Base-by-base conservation (phyloP, 2,329 filamentous ascomycete genomes). In the Alternaria panax region DNA sequence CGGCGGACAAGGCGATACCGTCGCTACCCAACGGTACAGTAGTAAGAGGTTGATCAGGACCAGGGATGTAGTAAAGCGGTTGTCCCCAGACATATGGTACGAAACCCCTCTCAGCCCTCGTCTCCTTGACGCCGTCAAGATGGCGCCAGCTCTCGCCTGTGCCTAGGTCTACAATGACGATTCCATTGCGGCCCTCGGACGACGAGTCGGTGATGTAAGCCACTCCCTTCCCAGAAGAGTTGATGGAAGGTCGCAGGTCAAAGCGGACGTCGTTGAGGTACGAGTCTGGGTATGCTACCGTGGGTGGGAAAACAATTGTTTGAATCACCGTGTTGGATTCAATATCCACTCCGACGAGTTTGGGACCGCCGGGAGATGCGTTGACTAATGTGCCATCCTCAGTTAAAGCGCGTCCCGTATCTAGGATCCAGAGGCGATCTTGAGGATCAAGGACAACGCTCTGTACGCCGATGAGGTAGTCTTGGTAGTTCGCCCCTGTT, bases 221-320 rank as follows among this genome's bases (percentile, higher is more conserved):
- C 14, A 85, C 66, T 18, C 83, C 83, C 27, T 80, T 63, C 3
- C 82, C 82, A 2, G 77, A 76, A 14, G 71, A 60, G 0, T 80
- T 81, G 7, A 82, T 32, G 18, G 70, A 67, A 3, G 79, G 51
- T 14, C 79, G 78, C n/a, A 85, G 76, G 63, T 86, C 83, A 70
- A 86, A 83, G 50, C 84, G 81, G 8, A 86, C 75, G 60, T 86
- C 84, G 66, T 86, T 86, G 34, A 84, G 78, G 61, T 86, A 86
- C 16, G 78, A 82, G 63, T 83, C 81, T 12, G 80, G 62, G 51
- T 78, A 82, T 6, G 81, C 82, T 9, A 85, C 82, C 7, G 72
- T 78, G 1, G 74, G 59, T 0, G 81, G 80, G 69, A 86, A 86
- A 6, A 83, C 67, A 54, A 86, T 86, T 2, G 83, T 86, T 51